Evolutionary conservation across 345 rosid species (phyloP).

Genomic region (Populus nigra): DNA sequence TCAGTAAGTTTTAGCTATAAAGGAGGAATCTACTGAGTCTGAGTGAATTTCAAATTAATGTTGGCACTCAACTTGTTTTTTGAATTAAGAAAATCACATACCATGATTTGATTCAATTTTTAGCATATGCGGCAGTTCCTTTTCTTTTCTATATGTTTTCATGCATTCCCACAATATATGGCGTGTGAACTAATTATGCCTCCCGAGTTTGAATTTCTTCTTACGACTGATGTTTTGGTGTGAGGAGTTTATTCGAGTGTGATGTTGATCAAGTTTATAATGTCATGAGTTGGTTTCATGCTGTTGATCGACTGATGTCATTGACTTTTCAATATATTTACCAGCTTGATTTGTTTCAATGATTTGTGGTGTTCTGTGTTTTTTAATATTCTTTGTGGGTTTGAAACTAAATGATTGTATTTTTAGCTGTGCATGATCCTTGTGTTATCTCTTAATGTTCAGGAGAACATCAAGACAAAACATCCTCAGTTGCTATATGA

Average conservation of each 20-base stretch:
- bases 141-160: too few relatives aligned
- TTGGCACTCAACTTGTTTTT: too few relatives aligned
- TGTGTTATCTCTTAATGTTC: conserved; percentile 9
- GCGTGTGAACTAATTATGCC: not conserved
- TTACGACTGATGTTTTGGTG: not conserved
- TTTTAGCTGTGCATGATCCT: not conserved
- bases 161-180: not conserved
- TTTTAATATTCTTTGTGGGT: not conserved
- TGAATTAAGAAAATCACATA: too few relatives aligned
- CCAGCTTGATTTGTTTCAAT: not conserved
- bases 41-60: not conserved
- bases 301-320: not conserved
- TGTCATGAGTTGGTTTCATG: too few relatives aligned
- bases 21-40: not conserved
- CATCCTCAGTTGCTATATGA: conserved; percentile 92
- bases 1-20: not conserved
- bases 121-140: too few relatives aligned
- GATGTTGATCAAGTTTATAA: too few relatives aligned
- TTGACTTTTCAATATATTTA: not conserved
- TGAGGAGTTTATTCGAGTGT: too few relatives aligned
- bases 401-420: not conserved
- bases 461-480: conserved; percentile 93
- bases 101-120: too few relatives aligned
- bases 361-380: not conserved
- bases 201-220: not conserved